These are phyloP conservation scores for Nannochloropsis salina DNA, from an alignment of 108 stramenopile species.

Conservation along the genomic window DNA sequence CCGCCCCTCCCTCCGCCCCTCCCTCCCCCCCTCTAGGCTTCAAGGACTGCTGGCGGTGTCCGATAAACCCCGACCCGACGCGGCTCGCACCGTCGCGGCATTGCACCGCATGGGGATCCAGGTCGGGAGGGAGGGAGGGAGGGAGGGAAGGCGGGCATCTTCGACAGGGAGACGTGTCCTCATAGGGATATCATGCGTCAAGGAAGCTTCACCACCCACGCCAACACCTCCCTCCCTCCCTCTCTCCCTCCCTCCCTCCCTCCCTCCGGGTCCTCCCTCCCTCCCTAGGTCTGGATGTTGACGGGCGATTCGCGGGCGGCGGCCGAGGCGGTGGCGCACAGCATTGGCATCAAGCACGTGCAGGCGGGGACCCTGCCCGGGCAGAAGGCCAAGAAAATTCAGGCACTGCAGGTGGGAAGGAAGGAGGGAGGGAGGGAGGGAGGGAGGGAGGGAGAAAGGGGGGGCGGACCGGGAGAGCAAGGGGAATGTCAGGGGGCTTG, in stretches of 20 bases:
- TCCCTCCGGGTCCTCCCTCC: neutral
- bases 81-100: conserved; percentile 62
- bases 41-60: conserved; percentile 64
- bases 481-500: neutral
- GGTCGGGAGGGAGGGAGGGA: conserved; percentile 43
- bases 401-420: conserved; percentile 33
- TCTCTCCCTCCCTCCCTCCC: conserved; percentile 67
- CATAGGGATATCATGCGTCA: conserved; percentile 73
- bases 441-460: neutral
- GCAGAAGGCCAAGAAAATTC: conserved; percentile 46
- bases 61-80: conserved; percentile 72
- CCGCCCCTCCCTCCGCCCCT: neutral
- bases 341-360: conserved; percentile 38
- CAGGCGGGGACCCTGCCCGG: conserved; percentile 33
- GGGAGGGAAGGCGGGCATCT: conserved; percentile 71
- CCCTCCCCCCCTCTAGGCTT: neutral
- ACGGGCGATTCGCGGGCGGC: conserved; percentile 81
- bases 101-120: conserved; percentile 68
- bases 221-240: conserved; percentile 65
- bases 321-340: conserved; percentile 62
- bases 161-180: conserved; percentile 75
- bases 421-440: neutral
- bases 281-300: conserved; percentile 76
- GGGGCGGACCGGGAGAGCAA: too few species aligned
- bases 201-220: conserved; percentile 59